Evolutionary conservation across 257 asterid species (phyloP).

Genomic region (Salvia splendens): DNA sequence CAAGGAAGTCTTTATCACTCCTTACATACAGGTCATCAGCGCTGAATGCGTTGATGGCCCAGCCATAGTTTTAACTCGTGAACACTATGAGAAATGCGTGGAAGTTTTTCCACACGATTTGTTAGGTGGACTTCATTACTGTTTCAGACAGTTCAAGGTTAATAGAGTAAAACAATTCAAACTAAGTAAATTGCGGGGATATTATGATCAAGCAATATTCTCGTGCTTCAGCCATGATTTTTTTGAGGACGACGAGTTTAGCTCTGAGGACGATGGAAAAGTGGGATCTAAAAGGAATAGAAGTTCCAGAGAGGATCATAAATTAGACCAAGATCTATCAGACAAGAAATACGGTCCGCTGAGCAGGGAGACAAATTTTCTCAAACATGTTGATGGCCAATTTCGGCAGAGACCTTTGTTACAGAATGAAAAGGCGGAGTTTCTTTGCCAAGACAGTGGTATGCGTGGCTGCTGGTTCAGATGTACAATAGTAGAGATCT

Average conservation of each 20-base stretch:
- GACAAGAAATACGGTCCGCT: slow-evolving; percentile 44
- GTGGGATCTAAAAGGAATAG: slow-evolving; percentile 74
- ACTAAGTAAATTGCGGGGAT: slow-evolving; percentile 75
- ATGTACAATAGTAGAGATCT: slow-evolving; percentile 67
- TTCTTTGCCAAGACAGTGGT: slow-evolving; percentile 95
- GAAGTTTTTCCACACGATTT: slow-evolving; percentile 77
- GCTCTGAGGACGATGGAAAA: slow-evolving; percentile 71
- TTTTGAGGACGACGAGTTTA: slow-evolving; percentile 80
- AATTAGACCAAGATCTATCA: slow-evolving; percentile 45
- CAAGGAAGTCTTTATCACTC: slow-evolving; percentile 89
- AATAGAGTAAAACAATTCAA: slow-evolving; percentile 82
- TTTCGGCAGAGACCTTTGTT: slow-evolving; percentile 43
- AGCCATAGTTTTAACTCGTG: slow-evolving; percentile 77
- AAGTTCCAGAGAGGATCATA: slow-evolving; percentile 55
- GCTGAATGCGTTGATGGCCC: slow-evolving; percentile 98
- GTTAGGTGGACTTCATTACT: slow-evolving; percentile 72
- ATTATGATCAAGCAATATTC: slow-evolving; percentile 76
- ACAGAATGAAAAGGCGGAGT: slow-evolving; percentile 68
- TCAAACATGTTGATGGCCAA: slow-evolving; percentile 49
- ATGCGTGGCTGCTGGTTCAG: slow-evolving; percentile 99
- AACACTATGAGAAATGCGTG: slow-evolving; percentile 82
- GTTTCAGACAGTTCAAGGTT: slow-evolving; percentile 84
- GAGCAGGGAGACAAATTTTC: slow-evolving; percentile 45
- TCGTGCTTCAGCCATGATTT: slow-evolving; percentile 91
- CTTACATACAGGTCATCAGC: slow-evolving; percentile 86